phyloP scores from a whole-genome alignment of 2,329 filamentous ascomycete species.

The Onygenales sp. region DNA sequence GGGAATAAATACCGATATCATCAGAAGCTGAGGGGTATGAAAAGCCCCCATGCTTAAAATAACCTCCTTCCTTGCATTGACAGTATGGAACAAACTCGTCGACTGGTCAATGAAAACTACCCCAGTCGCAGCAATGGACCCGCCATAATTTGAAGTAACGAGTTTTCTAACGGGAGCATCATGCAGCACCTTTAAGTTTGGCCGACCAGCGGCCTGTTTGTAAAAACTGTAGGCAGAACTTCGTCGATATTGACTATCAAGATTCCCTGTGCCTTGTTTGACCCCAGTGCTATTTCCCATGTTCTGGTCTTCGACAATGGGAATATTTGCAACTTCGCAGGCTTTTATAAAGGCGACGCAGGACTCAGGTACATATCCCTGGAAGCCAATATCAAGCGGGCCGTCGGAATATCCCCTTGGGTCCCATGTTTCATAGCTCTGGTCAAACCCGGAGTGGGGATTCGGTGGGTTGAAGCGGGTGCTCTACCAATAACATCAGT shows the following conservation, averaged over 20 bases:
- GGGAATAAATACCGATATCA: constrained; percentile 20
- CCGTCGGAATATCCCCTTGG: constrained; percentile 13
- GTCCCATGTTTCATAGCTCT: constrained; percentile 21
- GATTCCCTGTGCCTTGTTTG: constrained; percentile 22
- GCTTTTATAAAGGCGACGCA: constrained; percentile 20
- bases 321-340: constrained; percentile 19
- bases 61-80: constrained; percentile 19
- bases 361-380: constrained; percentile 18
- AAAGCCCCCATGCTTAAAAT: constrained; percentile 32
- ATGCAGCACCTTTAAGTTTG: constrained; percentile 20
- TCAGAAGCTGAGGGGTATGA: constrained; percentile 28
- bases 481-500: constrained; percentile 1
- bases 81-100: constrained; percentile 14
- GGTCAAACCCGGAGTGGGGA: constrained; percentile 15
- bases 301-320: constrained; percentile 25
- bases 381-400: constrained; percentile 15
- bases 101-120: constrained; percentile 19
- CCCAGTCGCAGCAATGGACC: constrained; percentile 14
- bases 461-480: constrained; percentile 22
- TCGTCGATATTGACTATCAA: constrained; percentile 13
- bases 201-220: constrained; percentile 17
- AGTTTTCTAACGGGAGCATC: constrained; percentile 20
- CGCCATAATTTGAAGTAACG: constrained; percentile 9
- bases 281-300: constrained; percentile 20
- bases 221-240: constrained; percentile 24